Base-by-base conservation (phyloP, 78 protist genomes). In the Bigelowiella natans region DNA sequence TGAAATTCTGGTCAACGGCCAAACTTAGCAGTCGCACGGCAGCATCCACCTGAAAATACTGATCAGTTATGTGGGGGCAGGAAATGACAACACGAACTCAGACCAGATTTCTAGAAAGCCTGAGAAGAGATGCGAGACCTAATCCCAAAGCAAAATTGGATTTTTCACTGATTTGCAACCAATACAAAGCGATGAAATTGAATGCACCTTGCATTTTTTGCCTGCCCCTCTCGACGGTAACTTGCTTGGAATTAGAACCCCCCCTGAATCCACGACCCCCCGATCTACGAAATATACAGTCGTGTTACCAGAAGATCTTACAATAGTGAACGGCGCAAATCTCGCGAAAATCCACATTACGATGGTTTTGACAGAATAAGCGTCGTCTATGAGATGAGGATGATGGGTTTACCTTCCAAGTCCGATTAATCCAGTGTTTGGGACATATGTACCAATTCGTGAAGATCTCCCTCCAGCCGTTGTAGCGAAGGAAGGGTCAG, bases 1-100 rank as follows among this genome's bases (percentile, higher is more conserved):
- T 92, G 83, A 95, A 95, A 38, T 93, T 93, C 83, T 87, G 87
- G 82, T 90, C 83, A 2, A 90, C 63, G 0, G 95, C 94, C 39
- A 88, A 51, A 7, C 34, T 51, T 18, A 51, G 18, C 7, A 51
- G 73, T 51, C 73, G 7, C 73, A 51, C 73, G 73, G 73, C 73
- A 18, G 73, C 73, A 18, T 51, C 73, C 7, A 51, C 73, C 73
- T 51, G 73, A 51, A 7, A 51, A 51, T 51, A 18, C 7, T 51
- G 18, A n/a, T n/a, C n/a, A n/a, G n/a, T n/a, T n/a, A n/a, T n/a
- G 73, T 51, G 73, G 73, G 73, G 18, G 7, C 73, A 51, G 73
- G 18, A 7, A 51, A 26, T 51, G 34, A 51, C 18, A 51, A 26
- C 73, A 51, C 18, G 18, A 51, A 51, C 18, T 51, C 34, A 51